phyloP scores from a whole-genome alignment of 495 filamentous ascomycete species.

The Podospora tetraspora region DNA sequence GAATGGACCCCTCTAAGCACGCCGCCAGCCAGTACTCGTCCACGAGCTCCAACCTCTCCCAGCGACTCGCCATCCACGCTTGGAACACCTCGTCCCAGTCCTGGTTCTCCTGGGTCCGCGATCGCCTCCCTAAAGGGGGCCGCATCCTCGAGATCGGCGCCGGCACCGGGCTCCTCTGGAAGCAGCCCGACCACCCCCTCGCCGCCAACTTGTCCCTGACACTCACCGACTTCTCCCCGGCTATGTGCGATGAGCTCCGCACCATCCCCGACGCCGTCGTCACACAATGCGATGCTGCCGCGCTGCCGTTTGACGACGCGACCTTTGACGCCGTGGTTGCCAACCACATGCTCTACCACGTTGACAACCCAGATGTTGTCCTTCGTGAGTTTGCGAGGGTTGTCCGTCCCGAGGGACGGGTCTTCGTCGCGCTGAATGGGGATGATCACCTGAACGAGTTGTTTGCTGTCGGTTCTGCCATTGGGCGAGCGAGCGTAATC shows the following conservation, averaged over 20 bases:
- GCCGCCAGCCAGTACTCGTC: conserved; percentile 9
- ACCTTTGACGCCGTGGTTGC: conserved; percentile 6
- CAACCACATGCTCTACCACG: conserved; percentile 16
- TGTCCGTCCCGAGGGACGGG: not conserved
- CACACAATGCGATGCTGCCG: conserved; percentile 6
- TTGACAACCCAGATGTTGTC: conserved; percentile 2
- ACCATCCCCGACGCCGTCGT: not conserved
- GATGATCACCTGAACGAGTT: conserved; percentile 6
- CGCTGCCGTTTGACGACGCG: conserved; percentile 3
- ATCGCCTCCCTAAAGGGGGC: conserved; percentile 7
- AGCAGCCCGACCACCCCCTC: conserved; percentile 5
- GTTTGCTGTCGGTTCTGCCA: not conserved
- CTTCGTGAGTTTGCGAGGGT: conserved; percentile 6
- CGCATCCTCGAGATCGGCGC: conserved; percentile 12
- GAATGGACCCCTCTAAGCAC: conserved; percentile 5
- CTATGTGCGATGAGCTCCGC: conserved; percentile 7
- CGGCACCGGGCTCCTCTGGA: conserved; percentile 13
- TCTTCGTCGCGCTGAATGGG: conserved; percentile 11
- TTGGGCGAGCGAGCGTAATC: conserved; percentile 8
- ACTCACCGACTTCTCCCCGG: conserved; percentile 13
- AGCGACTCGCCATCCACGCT: conserved; percentile 11
- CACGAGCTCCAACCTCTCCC: conserved; percentile 9
- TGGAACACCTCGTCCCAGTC: conserved; percentile 6
- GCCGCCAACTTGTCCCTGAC: not conserved
- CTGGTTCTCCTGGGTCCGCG: conserved; percentile 10